Percentiles rank a stretch among this genome's conserved stretches.
These are phyloP conservation scores for Cladosporium sp. DNA, from an alignment of 2,329 filamentous ascomycete genomes.

Conservation along the genomic window DNA sequence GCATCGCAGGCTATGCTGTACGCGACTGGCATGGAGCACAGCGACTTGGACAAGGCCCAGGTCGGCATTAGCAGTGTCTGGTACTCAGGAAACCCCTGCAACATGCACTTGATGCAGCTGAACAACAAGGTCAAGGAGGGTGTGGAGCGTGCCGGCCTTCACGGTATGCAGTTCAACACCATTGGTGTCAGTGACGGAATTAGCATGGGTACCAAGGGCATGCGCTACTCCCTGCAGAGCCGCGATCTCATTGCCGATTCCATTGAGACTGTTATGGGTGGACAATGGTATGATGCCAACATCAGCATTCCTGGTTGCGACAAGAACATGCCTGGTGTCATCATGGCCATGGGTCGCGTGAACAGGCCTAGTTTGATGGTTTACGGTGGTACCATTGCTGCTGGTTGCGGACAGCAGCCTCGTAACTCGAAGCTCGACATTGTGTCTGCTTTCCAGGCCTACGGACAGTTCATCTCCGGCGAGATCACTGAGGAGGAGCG, in stretches of 20 bases:
- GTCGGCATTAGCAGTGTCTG: conserved; percentile 97
- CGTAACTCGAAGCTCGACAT: conserved; percentile 71
- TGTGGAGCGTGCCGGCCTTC: conserved; percentile 67
- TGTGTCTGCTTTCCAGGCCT: conserved; percentile 95
- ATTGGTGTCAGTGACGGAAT: conserved; percentile 97
- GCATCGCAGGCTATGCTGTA: conserved; percentile 99
- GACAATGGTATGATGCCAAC: conserved; percentile 98
- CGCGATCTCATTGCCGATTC: conserved; percentile 96
- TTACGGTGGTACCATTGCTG: conserved; percentile 90
- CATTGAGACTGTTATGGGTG: conserved; percentile 98
- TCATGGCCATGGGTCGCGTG: conserved; percentile 82
- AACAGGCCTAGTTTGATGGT: conserved; percentile 97
- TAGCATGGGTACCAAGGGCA: conserved; percentile 96
- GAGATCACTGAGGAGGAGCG: conserved; percentile 87
- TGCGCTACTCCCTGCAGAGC: conserved; percentile 80
- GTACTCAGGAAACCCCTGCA: conserved; percentile 98
- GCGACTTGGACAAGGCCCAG: conserved; percentile 93
- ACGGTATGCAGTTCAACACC: conserved; percentile 98
- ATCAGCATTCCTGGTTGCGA: conserved; percentile 96
- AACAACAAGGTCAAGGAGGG: conserved; percentile 72
- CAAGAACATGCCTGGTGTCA: conserved; percentile 91
- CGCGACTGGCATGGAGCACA: conserved; percentile 80
- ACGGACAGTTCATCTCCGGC: conserved; percentile 88
- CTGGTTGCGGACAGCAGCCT: conserved; percentile 76
- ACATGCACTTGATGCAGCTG: conserved; percentile 95